Evolutionary conservation across 768 basidiomycete genomes (phyloP).

Genomic region (Pisolithus albus): DNA sequence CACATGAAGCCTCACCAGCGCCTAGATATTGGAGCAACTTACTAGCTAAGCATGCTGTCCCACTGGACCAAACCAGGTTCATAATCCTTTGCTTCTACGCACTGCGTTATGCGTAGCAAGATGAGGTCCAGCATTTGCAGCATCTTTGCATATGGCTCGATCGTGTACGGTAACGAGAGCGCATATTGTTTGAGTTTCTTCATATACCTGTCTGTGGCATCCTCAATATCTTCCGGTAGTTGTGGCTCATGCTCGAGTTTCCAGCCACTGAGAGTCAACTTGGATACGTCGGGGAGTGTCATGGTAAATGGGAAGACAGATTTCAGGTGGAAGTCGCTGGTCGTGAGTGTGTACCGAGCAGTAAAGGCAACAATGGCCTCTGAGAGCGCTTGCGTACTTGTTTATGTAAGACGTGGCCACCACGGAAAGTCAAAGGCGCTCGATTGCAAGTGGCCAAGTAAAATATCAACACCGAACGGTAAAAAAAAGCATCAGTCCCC

Average conservation of each 20-base stretch:
- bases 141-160: conserved; percentile 73
- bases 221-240: conserved; percentile 16
- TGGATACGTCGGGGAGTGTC: conserved; percentile 44
- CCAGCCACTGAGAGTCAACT: conserved; percentile 37
- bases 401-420: neutral
- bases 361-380: neutral
- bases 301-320: conserved; percentile 10
- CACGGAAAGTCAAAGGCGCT: too few relatives aligned
- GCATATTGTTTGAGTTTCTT: conserved; percentile 59
- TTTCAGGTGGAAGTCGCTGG: neutral
- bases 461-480: too few relatives aligned
- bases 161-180: conserved; percentile 63
- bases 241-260: conserved; percentile 6
- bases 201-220: conserved; percentile 40
- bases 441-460: too few relatives aligned
- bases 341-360: conserved; percentile 2
- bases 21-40: conserved; percentile 24
- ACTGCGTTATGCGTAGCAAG: conserved; percentile 60
- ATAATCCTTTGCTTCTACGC: conserved; percentile 74
- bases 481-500: conserved; percentile 15
- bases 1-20: conserved; percentile 11
- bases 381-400: neutral
- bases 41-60: conserved; percentile 74
- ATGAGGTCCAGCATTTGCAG: conserved; percentile 70
- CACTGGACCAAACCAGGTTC: conserved; percentile 75